These are phyloP conservation scores for Raphanus hybrid DNA, from an alignment of 441 rosid species.

Conservation along the genomic window DNA sequence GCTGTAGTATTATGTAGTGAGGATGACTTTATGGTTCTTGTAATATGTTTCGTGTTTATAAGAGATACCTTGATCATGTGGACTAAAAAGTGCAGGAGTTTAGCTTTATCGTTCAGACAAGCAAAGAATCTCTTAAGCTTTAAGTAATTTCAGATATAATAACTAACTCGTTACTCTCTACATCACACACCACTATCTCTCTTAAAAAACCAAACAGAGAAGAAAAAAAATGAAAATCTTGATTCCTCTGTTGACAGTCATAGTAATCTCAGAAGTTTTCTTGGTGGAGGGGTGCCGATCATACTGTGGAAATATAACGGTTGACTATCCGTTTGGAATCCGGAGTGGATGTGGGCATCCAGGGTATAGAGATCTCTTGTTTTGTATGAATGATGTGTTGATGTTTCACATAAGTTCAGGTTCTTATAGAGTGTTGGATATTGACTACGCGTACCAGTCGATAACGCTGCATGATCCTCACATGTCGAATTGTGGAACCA, in stretches of 20 bases:
- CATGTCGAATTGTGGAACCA: constrained; percentile 71
- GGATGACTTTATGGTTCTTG: neutral
- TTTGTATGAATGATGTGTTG: constrained; percentile 76
- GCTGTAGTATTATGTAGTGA: constrained; percentile 19
- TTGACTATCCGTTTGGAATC: constrained; percentile 80
- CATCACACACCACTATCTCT: constrained; percentile 20
- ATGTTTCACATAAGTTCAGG: constrained; percentile 93
- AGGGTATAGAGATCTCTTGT: constrained; percentile 79
- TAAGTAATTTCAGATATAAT: constrained; percentile 33
- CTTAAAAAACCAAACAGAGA: neutral
- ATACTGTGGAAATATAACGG: constrained; percentile 82
- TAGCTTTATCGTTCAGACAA: constrained; percentile 39
- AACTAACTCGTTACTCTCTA: constrained; percentile 6
- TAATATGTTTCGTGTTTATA: neutral
- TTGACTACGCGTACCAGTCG: constrained; percentile 80
- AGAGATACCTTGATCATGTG: constrained; percentile 34
- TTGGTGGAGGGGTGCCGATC: constrained; percentile 59
- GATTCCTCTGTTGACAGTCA: constrained; percentile 22
- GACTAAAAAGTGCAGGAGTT: constrained; percentile 16
- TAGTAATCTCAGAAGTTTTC: constrained; percentile 29
- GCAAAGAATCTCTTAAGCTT: constrained; percentile 41
- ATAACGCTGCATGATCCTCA: constrained; percentile 85
- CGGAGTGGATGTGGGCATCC: constrained; percentile 88
- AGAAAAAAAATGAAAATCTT: constrained; percentile 28
- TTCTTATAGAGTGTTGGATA: constrained; percentile 78